Evolutionary conservation across 257 asterid genomes (phyloP).

Genomic region (Solanum stenotomum): DNA sequence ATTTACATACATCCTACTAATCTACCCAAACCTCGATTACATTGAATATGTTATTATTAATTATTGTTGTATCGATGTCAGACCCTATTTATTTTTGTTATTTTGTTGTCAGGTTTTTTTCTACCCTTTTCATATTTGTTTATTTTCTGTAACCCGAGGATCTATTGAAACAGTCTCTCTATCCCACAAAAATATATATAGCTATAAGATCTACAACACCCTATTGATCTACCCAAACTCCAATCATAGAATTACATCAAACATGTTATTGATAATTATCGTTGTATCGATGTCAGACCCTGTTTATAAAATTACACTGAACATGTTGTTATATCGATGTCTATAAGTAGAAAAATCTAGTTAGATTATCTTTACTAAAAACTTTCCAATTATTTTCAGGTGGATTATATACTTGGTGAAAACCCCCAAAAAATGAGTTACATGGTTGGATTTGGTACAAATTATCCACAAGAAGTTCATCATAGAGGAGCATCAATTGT

Average conservation of each 20-base stretch:
- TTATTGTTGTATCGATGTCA: background rate
- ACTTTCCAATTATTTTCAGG: conserved; percentile 10
- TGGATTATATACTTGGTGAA: conserved; percentile 48
- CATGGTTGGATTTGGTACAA: conserved; percentile 60
- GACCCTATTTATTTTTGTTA: background rate
- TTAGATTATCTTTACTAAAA: background rate
- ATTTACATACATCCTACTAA: background rate
- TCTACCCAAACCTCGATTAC: background rate
- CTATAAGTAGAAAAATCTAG: background rate
- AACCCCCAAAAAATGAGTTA: conserved; percentile 48
- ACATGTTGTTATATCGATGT: background rate
- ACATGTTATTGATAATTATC: background rate
- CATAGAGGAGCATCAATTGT: conserved; percentile 64
- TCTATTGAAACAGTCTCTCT: background rate
- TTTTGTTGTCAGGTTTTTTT: too few species aligned
- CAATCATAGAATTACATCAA: background rate
- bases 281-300: background rate
- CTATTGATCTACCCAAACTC: background rate
- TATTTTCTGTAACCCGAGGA: rapidly evolving
- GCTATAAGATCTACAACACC: background rate
- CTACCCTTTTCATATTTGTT: background rate
- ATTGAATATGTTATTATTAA: background rate
- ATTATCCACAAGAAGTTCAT: conserved; percentile 39
- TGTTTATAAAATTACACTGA: background rate
- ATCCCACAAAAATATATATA: background rate